phyloP scores from a whole-genome alignment of 768 basidiomycete genomes.

The Macrolepiota albuminosa region DNA sequence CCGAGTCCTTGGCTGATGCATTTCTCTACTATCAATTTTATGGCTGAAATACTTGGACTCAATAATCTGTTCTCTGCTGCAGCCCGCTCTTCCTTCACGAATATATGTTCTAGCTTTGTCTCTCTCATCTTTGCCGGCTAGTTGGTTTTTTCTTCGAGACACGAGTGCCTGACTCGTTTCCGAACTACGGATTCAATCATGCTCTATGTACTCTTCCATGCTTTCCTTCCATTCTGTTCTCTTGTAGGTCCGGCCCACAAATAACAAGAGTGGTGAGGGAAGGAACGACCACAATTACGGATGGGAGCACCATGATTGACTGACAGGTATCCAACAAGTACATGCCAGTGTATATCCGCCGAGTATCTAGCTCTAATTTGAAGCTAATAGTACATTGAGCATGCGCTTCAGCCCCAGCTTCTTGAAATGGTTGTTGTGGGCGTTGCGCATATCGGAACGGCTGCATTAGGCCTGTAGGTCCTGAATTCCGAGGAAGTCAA shows the following conservation, averaged over 20 bases:
- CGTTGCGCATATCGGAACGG: neutral
- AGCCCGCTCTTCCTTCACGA: neutral
- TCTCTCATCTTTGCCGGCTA: neutral
- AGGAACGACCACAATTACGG: no score
- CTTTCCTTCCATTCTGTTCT: neutral
- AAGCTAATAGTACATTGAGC: neutral
- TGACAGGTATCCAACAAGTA: neutral
- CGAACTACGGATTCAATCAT: neutral
- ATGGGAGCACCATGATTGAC: neutral
- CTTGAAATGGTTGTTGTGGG: neutral
- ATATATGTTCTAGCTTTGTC: neutral
- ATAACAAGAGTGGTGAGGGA: neutral
- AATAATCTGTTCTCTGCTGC: neutral
- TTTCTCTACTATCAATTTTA: neutral
- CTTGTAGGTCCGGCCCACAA: neutral
- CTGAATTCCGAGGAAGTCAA: neutral
- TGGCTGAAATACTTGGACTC: neutral
- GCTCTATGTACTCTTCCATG: neutral
- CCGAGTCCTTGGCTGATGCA: neutral
- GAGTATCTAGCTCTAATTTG: neutral
- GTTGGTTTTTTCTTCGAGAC: neutral
- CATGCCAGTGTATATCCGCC: neutral
- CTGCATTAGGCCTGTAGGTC: neutral
- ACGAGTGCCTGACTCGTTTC: neutral
- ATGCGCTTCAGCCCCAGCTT: neutral